Evolutionary conservation across 2,329 filamentous ascomycete species (phyloP), one percentile per base, ranked within the genome.

Genomic region (Ceratocystis diversiconidia): DNA sequence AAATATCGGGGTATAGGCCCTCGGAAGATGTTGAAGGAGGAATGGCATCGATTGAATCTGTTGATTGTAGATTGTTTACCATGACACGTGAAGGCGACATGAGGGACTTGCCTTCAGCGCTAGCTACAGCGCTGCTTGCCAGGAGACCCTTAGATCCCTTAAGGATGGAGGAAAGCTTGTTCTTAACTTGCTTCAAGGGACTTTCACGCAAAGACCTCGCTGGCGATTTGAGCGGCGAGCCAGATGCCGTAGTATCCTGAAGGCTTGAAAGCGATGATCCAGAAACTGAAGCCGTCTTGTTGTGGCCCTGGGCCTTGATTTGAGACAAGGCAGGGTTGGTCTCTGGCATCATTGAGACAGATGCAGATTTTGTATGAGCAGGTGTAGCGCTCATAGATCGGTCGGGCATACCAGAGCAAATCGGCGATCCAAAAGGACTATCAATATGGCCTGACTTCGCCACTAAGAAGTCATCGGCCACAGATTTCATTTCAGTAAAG

Each of bases 131-230:
- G 70, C 84, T 92, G 70, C 88, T 95, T 19, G 87, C 90, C 69
- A 96, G 86, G 61, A 96, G 82, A 15, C 87, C 89, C 74, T 89
- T 92, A 3, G 92, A 94, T 65, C 87, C 89, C 75, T 91, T 92
- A 70, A 96, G 79, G 67, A 96, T 91, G 8, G 92, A 95, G 60
- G 92, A 95, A 61, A 97, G 79, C 73, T 91, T 95, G 72, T 89
- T 90, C 77, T 96, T 97, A 32, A 94, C 92, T 63, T 94, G 90
- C 74, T 92, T 96, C 67, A 96, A 75, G 4, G 90, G 90, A 67
- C 88, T 92, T 70, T 95, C 91, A 6, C 80, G 79, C 70, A 83
- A 79, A 61, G 73, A 77, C 65, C 82, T 76, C 4, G 80, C 78
- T 0, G 82, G 82, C 0, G 84, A 85, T 70, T 84, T 85, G 2